A percentile compares a stretch with the other conserved stretches of the same genome.
These are phyloP conservation scores for Oemleria cerasiformis DNA, from an alignment of 306 rosid species.

Conservation along the genomic window DNA sequence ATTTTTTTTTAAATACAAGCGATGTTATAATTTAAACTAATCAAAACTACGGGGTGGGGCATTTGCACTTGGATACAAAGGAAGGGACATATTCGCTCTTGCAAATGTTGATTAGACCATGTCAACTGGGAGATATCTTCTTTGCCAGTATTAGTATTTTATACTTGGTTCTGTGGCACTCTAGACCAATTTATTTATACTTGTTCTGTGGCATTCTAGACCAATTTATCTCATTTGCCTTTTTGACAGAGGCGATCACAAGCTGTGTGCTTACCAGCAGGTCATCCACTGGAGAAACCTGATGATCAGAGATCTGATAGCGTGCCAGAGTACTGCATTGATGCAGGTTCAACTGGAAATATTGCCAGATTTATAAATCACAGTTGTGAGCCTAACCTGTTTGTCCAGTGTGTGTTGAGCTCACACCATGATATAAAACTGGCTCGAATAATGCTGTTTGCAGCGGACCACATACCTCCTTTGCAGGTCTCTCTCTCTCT, in stretches of 20 bases:
- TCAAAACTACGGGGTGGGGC: no score
- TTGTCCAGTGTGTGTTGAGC: constrained; percentile 94
- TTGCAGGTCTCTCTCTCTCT: constrained; percentile 56
- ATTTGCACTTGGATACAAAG: no score
- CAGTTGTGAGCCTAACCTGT: constrained; percentile 91
- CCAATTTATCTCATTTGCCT: neutral
- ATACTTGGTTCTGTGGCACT: neutral
- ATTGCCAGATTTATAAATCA: constrained; percentile 90
- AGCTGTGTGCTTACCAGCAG: constrained; percentile 37
- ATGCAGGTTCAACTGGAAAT: constrained; percentile 83
- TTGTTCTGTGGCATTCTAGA: neutral
- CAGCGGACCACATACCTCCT: constrained; percentile 95
- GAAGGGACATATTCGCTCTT: no score
- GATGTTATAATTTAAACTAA: no score
- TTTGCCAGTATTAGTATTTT: neutral
- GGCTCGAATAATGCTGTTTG: constrained; percentile 88
- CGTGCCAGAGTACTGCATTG: constrained; percentile 80
- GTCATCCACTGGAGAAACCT: constrained; percentile 41
- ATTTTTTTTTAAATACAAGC: no score
- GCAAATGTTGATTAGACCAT: no score
- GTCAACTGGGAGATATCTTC: neutral
- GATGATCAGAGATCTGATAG: constrained; percentile 60
- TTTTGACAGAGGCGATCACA: constrained; percentile 64
- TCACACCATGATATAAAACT: constrained; percentile 72
- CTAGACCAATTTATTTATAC: neutral